Evolutionary conservation across 768 basidiomycete species (phyloP).

Genomic region (Serendipita sp.): DNA sequence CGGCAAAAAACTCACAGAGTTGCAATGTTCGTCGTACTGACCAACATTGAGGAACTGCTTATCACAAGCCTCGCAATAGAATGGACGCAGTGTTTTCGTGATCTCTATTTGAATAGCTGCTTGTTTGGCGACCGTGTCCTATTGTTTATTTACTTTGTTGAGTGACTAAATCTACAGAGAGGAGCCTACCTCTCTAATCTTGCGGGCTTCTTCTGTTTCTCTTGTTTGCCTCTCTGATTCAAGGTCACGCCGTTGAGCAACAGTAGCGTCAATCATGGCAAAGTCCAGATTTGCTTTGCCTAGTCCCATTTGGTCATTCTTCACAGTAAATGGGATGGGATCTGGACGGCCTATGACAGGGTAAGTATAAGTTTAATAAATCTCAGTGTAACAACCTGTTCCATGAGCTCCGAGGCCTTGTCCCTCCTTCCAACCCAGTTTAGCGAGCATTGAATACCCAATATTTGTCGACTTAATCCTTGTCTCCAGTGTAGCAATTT

Average conservation of each 20-base stretch:
- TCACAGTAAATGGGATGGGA: conserved; percentile 66
- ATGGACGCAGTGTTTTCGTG: conserved; percentile 45
- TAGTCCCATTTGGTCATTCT: conserved; percentile 60
- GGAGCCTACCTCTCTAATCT: conserved; percentile 43
- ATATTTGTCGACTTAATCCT: conserved; percentile 64
- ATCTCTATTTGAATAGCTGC: conserved; percentile 54
- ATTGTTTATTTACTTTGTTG: neutral
- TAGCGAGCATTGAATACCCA: conserved; percentile 63
- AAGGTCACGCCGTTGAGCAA: conserved; percentile 60
- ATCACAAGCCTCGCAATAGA: conserved; percentile 71
- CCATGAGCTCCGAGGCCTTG: conserved; percentile 58
- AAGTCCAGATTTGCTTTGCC: conserved; percentile 68
- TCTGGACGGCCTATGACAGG: conserved; percentile 49
- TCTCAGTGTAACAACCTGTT: conserved; percentile 34
- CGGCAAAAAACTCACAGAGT: conserved; percentile 26
- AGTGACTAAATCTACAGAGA: neutral
- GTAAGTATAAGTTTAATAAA: neutral
- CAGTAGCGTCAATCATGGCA: conserved; percentile 70
- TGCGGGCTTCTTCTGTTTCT: conserved; percentile 65
- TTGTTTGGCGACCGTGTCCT: conserved; percentile 51
- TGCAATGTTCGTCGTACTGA: conserved; percentile 80
- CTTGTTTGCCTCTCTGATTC: conserved; percentile 69
- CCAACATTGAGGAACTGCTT: conserved; percentile 77
- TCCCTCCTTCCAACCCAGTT: conserved; percentile 71
- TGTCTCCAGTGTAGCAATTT: conserved; percentile 66